Percentiles rank a stretch among this genome's conserved stretches.
Evolutionary conservation across 2,329 filamentous ascomycete species (phyloP).

Genomic region (Trichoderma afroharzianum): DNA sequence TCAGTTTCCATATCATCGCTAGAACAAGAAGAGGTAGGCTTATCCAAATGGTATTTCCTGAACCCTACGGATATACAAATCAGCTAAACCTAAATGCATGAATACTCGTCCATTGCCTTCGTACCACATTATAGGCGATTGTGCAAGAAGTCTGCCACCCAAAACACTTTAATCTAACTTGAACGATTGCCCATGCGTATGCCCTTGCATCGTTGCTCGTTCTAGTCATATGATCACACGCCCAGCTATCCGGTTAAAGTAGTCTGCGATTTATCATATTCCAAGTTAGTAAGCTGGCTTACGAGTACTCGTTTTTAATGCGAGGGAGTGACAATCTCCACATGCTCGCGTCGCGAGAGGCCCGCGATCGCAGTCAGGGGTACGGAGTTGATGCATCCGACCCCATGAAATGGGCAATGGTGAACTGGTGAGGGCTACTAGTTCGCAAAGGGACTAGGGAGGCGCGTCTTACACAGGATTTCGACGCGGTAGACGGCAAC

Average conservation of each 20-base stretch:
- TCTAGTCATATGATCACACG: not conserved
- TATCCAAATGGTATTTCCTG: not conserved
- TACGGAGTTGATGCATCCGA: not conserved
- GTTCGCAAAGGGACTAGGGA: not conserved
- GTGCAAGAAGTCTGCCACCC: not conserved
- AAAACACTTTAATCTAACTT: not conserved
- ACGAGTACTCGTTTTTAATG: not conserved
- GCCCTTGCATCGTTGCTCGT: not conserved
- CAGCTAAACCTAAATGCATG: not conserved
- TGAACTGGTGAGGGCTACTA: not conserved
- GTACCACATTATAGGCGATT: not conserved
- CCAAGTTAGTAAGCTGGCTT: not conserved
- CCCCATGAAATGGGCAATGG: not conserved
- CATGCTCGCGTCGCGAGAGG: slow-evolving; percentile 4
- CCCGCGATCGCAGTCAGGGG: not conserved
- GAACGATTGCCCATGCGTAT: not conserved
- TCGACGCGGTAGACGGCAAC: not conserved
- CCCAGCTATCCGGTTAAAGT: not conserved
- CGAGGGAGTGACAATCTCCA: not conserved
- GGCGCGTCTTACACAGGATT: not conserved
- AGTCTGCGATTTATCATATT: not conserved
- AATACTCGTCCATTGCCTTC: not conserved
- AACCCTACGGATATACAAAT: not conserved
- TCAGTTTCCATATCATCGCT: not conserved
- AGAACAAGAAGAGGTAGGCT: not conserved